Conservation (phyloP, 169 alveolate genomes). For the Cryptosporidium xiaoi region DNA sequence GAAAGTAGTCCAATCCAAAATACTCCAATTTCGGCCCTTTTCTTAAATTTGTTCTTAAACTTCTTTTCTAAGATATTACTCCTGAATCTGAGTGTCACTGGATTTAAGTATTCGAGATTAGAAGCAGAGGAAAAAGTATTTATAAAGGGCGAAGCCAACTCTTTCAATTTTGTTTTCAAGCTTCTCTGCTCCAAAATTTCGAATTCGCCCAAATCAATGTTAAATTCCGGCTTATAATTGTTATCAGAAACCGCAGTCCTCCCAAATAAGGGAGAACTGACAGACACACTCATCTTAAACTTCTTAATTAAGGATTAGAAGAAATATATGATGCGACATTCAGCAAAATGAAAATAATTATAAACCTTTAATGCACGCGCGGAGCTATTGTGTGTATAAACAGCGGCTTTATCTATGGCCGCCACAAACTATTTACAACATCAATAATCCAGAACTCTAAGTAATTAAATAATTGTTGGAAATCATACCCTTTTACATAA, state of each 20-base stretch:
- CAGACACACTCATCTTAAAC: conserved; percentile 62
- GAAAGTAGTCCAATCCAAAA: conserved; percentile 68
- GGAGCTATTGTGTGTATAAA: conserved; percentile 49
- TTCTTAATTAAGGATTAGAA: conserved; percentile 39
- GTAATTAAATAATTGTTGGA: not conserved
- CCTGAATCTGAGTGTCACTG: conserved; percentile 49
- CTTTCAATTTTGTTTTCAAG: conserved; percentile 32
- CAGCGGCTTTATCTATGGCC: conserved; percentile 22
- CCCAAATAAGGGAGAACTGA: conserved; percentile 58
- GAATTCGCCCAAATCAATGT: conserved; percentile 25
- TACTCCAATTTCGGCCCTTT: conserved; percentile 65
- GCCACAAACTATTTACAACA: conserved; percentile 13
- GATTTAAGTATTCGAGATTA: conserved; percentile 60
- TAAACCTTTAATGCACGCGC: conserved; percentile 67
- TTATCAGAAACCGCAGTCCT: conserved; percentile 49
- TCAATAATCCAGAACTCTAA: not conserved
- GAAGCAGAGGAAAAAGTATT: conserved; percentile 50
- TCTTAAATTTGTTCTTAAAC: conserved; percentile 19
- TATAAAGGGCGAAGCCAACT: conserved; percentile 40
- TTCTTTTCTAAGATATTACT: conserved; percentile 65
- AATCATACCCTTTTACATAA: not conserved
- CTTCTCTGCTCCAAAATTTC: conserved; percentile 20
- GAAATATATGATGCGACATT: conserved; percentile 74
- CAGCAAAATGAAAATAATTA: conserved; percentile 35
- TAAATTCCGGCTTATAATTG: conserved; percentile 29